Base-by-base conservation (phyloP, 179 eudicot species). In the Nepenthes alata region DNA sequence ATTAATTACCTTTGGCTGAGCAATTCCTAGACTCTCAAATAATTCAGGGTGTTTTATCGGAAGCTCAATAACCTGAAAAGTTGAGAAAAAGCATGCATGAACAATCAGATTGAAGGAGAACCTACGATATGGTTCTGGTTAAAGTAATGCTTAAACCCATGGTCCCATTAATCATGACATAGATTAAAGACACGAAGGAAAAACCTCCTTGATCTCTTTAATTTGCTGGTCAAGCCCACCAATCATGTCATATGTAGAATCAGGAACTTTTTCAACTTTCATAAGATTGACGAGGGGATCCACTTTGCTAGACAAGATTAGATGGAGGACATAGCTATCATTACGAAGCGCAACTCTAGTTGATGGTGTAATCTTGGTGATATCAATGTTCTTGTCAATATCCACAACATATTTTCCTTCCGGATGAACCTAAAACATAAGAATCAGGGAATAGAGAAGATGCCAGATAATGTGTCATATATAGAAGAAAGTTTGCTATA, bases 191-290 rank as follows among this genome's bases (percentile, higher is more conserved):
- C 8, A 11, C 4, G n/a, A 11, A 50, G 11, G 53, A 50, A 13
- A 50, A 48, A 87, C 97, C 95, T 89, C 97, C 70, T 89, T 89
- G 44, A 89, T 89, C 81, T 89, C 97, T 77, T 89, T 87, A 37
- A 89, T 89, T 70, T 89, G 97, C 69, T 85, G 91, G 79, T 89
- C 97, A 53, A 87, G 82, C 47, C 97, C 97, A 76, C 96, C 96
- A 64, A 89, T 87, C 95, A 87, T 84, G 78, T 87, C 96, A 70
- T 89, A 89, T 47, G 96, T 87, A 63, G 95, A 87, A 73, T 87
- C 95, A 62, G 97, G 97, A 72, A 87, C 95, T 65, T 89, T 89
- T 65, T 89, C 97, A 64, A 89, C 95, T 77, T 89, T 89, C 97
- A 89, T 89, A 5, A 89, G 87, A 74, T 87, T 85, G 60, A 90